phyloP scores from a whole-genome alignment of 768 basidiomycete species.

The Pleurotus eryngii region DNA sequence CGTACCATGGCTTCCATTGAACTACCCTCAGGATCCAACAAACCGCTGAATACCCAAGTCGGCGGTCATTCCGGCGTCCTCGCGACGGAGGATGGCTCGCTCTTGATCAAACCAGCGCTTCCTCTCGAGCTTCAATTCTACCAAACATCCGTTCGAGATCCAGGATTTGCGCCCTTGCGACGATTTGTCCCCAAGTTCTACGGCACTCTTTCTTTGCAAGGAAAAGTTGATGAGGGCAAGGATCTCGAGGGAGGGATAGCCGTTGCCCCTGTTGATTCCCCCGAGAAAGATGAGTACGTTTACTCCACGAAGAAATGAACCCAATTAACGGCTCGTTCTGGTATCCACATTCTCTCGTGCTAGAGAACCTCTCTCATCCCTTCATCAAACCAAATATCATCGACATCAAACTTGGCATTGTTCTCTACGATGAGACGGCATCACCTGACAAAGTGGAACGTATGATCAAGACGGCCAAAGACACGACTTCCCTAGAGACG shows the following conservation, averaged over 20 bases:
- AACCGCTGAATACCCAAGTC: constrained; percentile 59
- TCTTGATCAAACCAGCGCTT: constrained; percentile 78
- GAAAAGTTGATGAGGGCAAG: constrained; percentile 43
- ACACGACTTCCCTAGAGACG: constrained; percentile 70
- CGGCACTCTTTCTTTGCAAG: constrained; percentile 74
- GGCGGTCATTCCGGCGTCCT: constrained; percentile 80
- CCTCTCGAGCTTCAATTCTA: constrained; percentile 72
- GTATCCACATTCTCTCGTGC: constrained; percentile 64
- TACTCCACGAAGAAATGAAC: neutral
- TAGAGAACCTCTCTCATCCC: constrained; percentile 76
- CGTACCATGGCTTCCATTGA: neutral
- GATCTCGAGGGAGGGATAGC: constrained; percentile 20
- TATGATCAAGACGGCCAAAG: constrained; percentile 68
- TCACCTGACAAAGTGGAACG: constrained; percentile 70
- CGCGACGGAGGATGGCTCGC: constrained; percentile 65
- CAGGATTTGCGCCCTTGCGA: constrained; percentile 39
- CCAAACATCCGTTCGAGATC: constrained; percentile 42
- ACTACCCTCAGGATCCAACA: constrained; percentile 16
- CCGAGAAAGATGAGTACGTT: constrained; percentile 39
- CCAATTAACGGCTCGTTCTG: neutral
- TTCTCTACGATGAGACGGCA: constrained; percentile 72
- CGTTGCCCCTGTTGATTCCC: constrained; percentile 23
- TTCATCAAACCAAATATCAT: constrained; percentile 84
- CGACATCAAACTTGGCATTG: constrained; percentile 91
- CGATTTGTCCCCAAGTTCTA: constrained; percentile 73